Percentiles rank a stretch among this genome's conserved stretches.
phyloP scores from a whole-genome alignment of 257 asterid species.

The Oldenlandia corymbosa region DNA sequence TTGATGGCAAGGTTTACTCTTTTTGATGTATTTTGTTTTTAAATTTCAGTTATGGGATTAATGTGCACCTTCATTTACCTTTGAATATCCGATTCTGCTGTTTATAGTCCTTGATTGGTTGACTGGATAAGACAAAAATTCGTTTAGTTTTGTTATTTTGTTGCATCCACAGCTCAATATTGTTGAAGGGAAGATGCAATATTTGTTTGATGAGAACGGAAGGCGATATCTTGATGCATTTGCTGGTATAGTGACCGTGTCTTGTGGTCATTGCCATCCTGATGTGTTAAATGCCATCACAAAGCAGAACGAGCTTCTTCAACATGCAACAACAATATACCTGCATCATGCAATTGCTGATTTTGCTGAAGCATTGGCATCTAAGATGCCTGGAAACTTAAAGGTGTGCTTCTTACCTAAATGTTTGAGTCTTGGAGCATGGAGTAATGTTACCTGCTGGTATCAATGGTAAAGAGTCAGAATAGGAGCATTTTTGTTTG shows the following conservation, averaged over 20 bases:
- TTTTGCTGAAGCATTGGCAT: constrained; percentile 82
- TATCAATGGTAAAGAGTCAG: not conserved
- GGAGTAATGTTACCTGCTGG: not conserved
- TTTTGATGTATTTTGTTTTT: too few relatives aligned
- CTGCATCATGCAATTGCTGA: constrained; percentile 86
- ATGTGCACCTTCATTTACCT: too few relatives aligned
- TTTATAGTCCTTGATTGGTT: too few relatives aligned
- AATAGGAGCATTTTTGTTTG: not conserved
- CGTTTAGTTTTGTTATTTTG: not conserved
- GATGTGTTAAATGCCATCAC: constrained; percentile 54
- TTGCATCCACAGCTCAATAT: constrained; percentile 59
- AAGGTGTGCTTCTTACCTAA: constrained; percentile 36
- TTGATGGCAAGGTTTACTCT: too few relatives aligned
- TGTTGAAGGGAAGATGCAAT: constrained; percentile 98
- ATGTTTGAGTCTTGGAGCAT: not conserved
- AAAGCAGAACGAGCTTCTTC: constrained; percentile 91
- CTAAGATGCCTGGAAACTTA: constrained; percentile 90
- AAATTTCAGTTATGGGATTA: too few relatives aligned
- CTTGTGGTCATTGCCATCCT: constrained; percentile 97
- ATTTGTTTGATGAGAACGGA: constrained; percentile 79
- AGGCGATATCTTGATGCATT: constrained; percentile 92
- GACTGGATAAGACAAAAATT: too few relatives aligned
- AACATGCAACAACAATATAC: constrained; percentile 89
- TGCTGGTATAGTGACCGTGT: constrained; percentile 94
- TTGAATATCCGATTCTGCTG: too few relatives aligned